Evolutionary conservation across 2,329 filamentous ascomycete genomes (phyloP), one percentile per base, ranked within the genome.

Genomic region (Aspergillus jensenii): DNA sequence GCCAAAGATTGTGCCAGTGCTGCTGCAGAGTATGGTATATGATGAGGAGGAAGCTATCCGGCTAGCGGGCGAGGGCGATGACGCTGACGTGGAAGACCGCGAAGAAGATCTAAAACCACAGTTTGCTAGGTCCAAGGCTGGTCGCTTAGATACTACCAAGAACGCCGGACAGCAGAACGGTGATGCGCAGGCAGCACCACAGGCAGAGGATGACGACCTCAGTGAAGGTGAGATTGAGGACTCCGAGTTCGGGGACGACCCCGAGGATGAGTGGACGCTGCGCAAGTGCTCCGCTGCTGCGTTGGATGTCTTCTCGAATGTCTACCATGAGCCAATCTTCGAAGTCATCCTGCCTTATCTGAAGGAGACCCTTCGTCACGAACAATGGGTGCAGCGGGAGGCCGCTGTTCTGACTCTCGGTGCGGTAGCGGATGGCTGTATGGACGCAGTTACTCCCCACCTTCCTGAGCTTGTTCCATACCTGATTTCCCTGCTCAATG

Each of bases 221-320:
- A 93, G 93, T 67, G 93, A 97, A 62, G 93, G 92, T 39, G 93
- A 97, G 73, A 87, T 96, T 44, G 80, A 84, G 55, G 90, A 90
- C 48, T 91, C 92, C 47, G 91, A 85, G 59, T 82, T 91, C 62
- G 81, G 82, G 41, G 82, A 80, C 50, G 91, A 93, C 66, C 91
- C 91, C 0, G 95, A 98, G 73, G 91, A 96, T 72, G 86, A 87
- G 67, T 99, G 95, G 95, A 98, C 93, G 55, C 81, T 99, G 53
- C 87, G 95, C 62, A 99, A 99, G 78, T 98, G 95, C 79, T 98
- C 95, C 39, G 95, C 95, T 7, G 95, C 95, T 12, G 93, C 95
- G 8, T 82, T 99, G 41, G 95, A 99, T 71, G 91, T 96, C 12
- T 93, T 99, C 67, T 92, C 95, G 17, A 90, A 89, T 52, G 90